A percentile compares a stretch with the other conserved stretches of the same genome.
phyloP scores from a whole-genome alignment of 2,329 filamentous ascomycete species.

The Nemania serpens region DNA sequence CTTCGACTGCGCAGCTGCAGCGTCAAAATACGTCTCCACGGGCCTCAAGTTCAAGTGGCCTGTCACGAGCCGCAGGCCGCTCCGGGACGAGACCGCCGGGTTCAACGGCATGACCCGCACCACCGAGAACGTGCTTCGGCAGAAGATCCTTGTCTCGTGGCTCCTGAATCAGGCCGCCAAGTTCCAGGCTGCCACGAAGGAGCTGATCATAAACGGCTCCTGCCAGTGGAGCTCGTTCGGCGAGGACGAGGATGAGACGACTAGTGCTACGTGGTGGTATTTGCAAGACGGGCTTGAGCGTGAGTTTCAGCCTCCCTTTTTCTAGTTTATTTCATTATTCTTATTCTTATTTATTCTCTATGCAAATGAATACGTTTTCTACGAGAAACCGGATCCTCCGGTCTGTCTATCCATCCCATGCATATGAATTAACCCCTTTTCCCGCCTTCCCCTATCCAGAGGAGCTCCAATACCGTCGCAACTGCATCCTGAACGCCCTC shows the following conservation, averaged over 20 bases:
- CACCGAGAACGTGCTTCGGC: constrained; percentile 68
- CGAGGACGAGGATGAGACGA: constrained; percentile 36
- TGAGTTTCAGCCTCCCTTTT: constrained; percentile 40
- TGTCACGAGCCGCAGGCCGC: constrained; percentile 47
- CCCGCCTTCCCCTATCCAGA: constrained; percentile 48
- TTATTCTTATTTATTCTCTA: neutral
- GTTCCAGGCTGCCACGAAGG: constrained; percentile 65
- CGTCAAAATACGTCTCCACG: constrained; percentile 58
- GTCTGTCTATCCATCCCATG: neutral
- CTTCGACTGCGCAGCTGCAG: constrained; percentile 65
- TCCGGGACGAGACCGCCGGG: constrained; percentile 40
- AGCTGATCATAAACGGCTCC: constrained; percentile 70
- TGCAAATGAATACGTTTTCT: no score
- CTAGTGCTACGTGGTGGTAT: constrained; percentile 68
- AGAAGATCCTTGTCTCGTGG: constrained; percentile 71
- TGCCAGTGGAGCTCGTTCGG: constrained; percentile 56
- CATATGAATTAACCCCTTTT: constrained; percentile 27
- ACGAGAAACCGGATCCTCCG: no score
- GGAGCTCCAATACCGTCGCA: constrained; percentile 68
- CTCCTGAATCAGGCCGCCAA: constrained; percentile 65
- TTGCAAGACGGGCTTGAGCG: constrained; percentile 71
- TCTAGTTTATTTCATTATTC: neutral
- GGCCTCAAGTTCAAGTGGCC: constrained; percentile 61
- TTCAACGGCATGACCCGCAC: constrained; percentile 45
- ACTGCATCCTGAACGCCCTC: constrained; percentile 69